Percentiles rank a stretch among this genome's conserved stretches.
phyloP scores from a whole-genome alignment of 2,329 filamentous ascomycete species.

The Apiospora rasikravindrae region DNA sequence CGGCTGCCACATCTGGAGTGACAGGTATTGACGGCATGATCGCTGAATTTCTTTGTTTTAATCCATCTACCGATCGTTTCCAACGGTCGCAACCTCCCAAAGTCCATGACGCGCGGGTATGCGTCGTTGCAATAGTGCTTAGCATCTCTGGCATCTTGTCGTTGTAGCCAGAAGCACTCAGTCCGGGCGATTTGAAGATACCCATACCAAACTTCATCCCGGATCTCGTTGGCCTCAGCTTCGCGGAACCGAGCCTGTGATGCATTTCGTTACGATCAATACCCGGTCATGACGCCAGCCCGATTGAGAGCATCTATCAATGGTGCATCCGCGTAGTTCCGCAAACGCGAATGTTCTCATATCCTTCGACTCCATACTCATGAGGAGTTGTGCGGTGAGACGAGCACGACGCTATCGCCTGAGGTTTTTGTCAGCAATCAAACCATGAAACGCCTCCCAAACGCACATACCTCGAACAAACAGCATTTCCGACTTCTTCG shows the following conservation, averaged over 20 bases:
- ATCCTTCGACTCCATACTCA: constrained; percentile 10
- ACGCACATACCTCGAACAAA: constrained; percentile 86
- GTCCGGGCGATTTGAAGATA: not conserved
- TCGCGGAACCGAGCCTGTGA: not conserved
- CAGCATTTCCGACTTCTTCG: constrained; percentile 98
- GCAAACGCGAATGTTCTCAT: not conserved
- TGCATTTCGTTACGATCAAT: not conserved
- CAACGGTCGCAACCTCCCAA: not conserved
- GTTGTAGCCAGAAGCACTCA: not conserved
- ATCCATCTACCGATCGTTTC: not conserved
- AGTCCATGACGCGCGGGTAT: not conserved
- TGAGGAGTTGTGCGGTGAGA: constrained; percentile 26
- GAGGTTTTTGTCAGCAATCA: constrained; percentile 13
- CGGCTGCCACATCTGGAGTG: not conserved
- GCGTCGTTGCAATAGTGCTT: not conserved
- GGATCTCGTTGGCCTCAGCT: not conserved
- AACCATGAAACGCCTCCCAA: constrained; percentile 31
- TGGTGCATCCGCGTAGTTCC: not conserved
- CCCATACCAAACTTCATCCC: not conserved
- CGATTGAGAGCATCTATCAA: not conserved
- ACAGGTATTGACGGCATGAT: not conserved
- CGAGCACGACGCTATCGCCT: constrained; percentile 77
- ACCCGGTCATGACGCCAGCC: no score
- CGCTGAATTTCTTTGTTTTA: not conserved
- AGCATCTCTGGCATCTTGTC: not conserved